A percentile compares a stretch with the other conserved stretches of the same genome.
phyloP scores from a whole-genome alignment of 176 grass and related monocot genomes.

The Eleusine coracana region DNA sequence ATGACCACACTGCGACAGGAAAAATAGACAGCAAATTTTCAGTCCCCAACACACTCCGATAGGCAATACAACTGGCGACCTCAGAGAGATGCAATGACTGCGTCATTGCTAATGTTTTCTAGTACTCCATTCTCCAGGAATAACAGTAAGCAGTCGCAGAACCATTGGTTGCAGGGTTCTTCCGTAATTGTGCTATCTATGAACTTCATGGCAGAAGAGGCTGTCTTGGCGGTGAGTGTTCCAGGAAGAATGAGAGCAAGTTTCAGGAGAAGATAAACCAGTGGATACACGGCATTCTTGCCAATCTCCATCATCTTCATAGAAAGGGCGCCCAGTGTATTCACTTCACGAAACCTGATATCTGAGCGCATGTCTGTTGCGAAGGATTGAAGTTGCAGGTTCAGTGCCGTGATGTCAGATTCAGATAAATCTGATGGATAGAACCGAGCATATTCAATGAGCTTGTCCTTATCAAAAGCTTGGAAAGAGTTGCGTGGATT shows the following conservation, averaged over 20 bases:
- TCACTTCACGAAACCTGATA: constrained; percentile 22
- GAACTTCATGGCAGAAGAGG: constrained; percentile 29
- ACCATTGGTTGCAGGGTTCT: constrained; percentile 41
- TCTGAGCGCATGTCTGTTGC: constrained; percentile 10
- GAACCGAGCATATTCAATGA: constrained; percentile 13
- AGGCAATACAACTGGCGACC: background rate
- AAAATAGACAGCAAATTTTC: background rate
- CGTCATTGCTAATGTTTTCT: constrained; percentile 23
- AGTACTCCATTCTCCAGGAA: constrained; percentile 35
- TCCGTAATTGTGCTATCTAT: constrained; percentile 14
- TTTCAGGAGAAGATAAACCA: constrained; percentile 39
- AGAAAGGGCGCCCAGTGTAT: constrained; percentile 23
- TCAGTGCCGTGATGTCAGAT: background rate
- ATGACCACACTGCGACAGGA: background rate
- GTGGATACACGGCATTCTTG: constrained; percentile 19
- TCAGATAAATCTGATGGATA: constrained; percentile 38
- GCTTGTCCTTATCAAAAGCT: constrained; percentile 46
- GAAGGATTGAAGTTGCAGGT: constrained; percentile 32
- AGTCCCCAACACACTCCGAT: background rate
- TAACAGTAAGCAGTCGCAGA: constrained; percentile 36
- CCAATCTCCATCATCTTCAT: constrained; percentile 40
- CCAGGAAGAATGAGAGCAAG: constrained; percentile 41
- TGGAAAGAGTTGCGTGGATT: constrained; percentile 37
- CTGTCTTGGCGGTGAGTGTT: constrained; percentile 21
- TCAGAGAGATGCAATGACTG: constrained; percentile 16